Evolutionary conservation across 2,329 filamentous ascomycete genomes (phyloP).

Genomic region (Xenosphaeropsis pyriputrescens): DNA sequence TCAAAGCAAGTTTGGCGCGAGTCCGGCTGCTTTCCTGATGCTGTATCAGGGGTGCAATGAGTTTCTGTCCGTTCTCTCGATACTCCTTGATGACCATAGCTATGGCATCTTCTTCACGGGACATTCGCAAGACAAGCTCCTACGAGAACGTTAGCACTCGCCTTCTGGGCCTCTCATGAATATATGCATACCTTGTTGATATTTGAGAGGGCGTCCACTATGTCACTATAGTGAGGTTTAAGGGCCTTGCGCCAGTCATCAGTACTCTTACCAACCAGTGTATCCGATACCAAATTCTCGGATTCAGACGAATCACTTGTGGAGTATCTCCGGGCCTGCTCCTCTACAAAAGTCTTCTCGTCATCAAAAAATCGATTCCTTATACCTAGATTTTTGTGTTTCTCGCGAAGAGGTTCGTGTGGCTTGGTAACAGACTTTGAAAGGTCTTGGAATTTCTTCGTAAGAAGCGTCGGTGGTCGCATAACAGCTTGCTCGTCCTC

Average conservation of each 20-base stretch:
- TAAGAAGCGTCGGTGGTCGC: too few species aligned
- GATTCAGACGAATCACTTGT: too few species aligned
- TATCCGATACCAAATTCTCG: too few species aligned
- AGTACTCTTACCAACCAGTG: too few species aligned
- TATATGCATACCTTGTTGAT: too few species aligned
- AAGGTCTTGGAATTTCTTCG: too few species aligned
- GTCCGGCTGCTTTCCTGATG: conserved; percentile 4
- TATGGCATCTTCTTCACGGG: conserved; percentile 14
- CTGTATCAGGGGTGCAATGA: conserved; percentile 8
- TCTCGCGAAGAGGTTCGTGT: neutral
- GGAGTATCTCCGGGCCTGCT: conserved; percentile 4
- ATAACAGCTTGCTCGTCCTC: too few species aligned
- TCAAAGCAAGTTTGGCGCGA: conserved; percentile 5
- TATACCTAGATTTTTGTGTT: neutral
- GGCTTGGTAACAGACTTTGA: too few species aligned
- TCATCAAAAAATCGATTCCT: conserved; percentile 2
- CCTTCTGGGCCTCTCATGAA: neutral
- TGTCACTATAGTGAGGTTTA: neutral
- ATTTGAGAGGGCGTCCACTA: too few species aligned
- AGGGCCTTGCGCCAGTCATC: neutral
- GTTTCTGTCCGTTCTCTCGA: conserved; percentile 11
- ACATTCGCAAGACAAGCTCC: conserved; percentile 15
- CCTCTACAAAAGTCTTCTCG: conserved; percentile 9
- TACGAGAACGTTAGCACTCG: conserved; percentile 9
- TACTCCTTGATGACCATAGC: conserved; percentile 14